A percentile compares a stretch with the other conserved stretches of the same genome.
Conservation (phyloP, 2,329 filamentous ascomycete genomes). For the Aspergillus luchuensis region DNA sequence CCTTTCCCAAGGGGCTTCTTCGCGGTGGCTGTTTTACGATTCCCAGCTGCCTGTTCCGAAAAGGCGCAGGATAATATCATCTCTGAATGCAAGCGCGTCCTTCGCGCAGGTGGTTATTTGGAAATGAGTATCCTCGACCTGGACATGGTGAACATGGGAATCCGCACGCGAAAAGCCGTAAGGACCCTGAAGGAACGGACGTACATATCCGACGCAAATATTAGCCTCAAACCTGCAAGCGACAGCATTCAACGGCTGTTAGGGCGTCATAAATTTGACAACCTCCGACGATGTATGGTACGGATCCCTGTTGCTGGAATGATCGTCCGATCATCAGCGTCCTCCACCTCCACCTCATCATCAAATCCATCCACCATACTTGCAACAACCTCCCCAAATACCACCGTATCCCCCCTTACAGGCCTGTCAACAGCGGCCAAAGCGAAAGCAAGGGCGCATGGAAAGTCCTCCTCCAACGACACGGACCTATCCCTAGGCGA, state of each 20-base stretch:
- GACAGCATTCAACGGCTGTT: constrained; percentile 52
- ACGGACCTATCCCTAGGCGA: constrained; percentile 60
- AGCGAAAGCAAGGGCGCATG: constrained; percentile 21
- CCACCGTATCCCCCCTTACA: constrained; percentile 25
- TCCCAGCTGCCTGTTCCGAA: constrained; percentile 50
- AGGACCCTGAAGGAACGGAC: constrained; percentile 50
- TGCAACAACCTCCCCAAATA: constrained; percentile 28
- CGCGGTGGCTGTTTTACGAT: constrained; percentile 49
- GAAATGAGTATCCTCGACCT: constrained; percentile 53
- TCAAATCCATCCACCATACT: constrained; percentile 39
- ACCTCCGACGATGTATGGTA: constrained; percentile 52
- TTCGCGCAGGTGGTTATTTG: constrained; percentile 52
- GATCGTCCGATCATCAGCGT: constrained; percentile 45
- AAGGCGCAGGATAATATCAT: constrained; percentile 46
- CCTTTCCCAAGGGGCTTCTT: constrained; percentile 53
- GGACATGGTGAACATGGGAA: constrained; percentile 56
- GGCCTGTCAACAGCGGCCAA: constrained; percentile 24
- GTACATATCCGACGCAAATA: constrained; percentile 43
- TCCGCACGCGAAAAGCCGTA: constrained; percentile 48
- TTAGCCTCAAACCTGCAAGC: constrained; percentile 51
- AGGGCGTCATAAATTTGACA: constrained; percentile 50
- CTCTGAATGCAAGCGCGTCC: constrained; percentile 52
- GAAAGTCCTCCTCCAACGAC: constrained; percentile 40
- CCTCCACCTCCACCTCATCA: constrained; percentile 43
- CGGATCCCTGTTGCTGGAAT: constrained; percentile 52